These are phyloP conservation scores for Pleurostoma richardsiae DNA, from an alignment of 2,329 filamentous ascomycete genomes.

Conservation along the genomic window DNA sequence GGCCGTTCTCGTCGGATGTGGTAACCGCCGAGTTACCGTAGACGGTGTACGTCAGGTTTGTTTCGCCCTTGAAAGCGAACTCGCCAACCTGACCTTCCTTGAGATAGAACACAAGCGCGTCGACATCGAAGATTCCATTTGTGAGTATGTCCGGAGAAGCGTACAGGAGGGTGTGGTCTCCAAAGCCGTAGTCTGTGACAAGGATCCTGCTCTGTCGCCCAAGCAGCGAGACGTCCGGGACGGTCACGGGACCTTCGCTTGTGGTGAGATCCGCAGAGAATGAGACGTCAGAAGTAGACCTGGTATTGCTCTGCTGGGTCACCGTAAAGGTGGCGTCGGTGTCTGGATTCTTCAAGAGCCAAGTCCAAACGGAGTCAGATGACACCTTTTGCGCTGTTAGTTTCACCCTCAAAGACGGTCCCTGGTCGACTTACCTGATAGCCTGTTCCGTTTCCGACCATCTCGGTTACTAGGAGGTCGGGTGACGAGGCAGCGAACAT, in stretches of 20 bases:
- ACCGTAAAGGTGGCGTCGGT: conserved; percentile 45
- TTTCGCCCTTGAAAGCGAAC: conserved; percentile 39
- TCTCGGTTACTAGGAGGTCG: conserved; percentile 44
- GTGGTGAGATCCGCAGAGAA: conserved; percentile 44
- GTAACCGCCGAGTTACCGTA: conserved; percentile 32
- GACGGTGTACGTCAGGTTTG: conserved; percentile 28
- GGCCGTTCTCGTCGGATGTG: conserved; percentile 16
- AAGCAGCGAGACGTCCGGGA: conserved; percentile 41
- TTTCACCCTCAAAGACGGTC: too few relatives aligned
- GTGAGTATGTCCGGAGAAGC: conserved; percentile 45
- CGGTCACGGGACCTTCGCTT: conserved; percentile 32
- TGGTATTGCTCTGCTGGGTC: conserved; percentile 38
- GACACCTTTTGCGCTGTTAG: conserved; percentile 14
- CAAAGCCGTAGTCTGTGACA: conserved; percentile 46
- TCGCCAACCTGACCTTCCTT: conserved; percentile 40
- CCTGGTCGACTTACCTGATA: conserved; percentile 14
- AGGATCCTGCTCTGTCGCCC: conserved; percentile 50
- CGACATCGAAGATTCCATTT: conserved; percentile 36
- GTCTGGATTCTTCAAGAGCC: conserved; percentile 46
- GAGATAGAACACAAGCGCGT: conserved; percentile 43
- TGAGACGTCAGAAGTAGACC: conserved; percentile 34
- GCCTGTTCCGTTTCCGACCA: conserved; percentile 50
- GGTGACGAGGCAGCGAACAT: conserved; percentile 47
- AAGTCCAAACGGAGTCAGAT: conserved; percentile 37
- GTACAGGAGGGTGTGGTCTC: conserved; percentile 41